These are phyloP conservation scores for Draba incana DNA, from an alignment of 345 rosid species.

Conservation along the genomic window DNA sequence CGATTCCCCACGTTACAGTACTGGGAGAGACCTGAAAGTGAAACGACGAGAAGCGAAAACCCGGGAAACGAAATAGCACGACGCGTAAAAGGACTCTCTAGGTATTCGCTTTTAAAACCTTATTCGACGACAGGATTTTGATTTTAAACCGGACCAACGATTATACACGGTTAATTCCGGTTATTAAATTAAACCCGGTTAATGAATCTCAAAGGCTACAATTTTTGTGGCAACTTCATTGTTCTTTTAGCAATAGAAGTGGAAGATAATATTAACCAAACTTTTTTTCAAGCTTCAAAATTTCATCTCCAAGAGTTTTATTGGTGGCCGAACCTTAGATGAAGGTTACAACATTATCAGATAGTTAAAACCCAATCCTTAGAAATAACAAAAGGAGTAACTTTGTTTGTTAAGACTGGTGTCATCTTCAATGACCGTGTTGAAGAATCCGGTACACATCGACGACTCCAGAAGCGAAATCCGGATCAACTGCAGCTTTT, in stretches of 20 bases:
- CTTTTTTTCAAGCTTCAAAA: neutral
- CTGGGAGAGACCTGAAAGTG: neutral
- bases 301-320: neutral
- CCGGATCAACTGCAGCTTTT: slow-evolving; percentile 54
- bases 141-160: neutral
- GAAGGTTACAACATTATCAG: slow-evolving; percentile 8
- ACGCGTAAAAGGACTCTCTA: neutral
- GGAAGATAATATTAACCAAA: too few relatives aligned
- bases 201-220: too few relatives aligned
- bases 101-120: neutral
- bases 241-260: too few relatives aligned
- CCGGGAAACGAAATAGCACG: slow-evolving; percentile 35
- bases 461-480: slow-evolving; percentile 53
- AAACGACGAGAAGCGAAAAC: slow-evolving; percentile 35
- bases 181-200: neutral
- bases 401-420: neutral
- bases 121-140: neutral
- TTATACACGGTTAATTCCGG: neutral
- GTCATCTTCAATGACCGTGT: slow-evolving; percentile 28
- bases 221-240: too few relatives aligned
- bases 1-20: neutral
- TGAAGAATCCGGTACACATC: slow-evolving; percentile 57
- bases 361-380: neutral
- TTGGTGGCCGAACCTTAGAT: slow-evolving; percentile 2
- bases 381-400: neutral